Evolutionary conservation across 2,329 filamentous ascomycete species (phyloP).

Genomic region (Fusarium sp.): DNA sequence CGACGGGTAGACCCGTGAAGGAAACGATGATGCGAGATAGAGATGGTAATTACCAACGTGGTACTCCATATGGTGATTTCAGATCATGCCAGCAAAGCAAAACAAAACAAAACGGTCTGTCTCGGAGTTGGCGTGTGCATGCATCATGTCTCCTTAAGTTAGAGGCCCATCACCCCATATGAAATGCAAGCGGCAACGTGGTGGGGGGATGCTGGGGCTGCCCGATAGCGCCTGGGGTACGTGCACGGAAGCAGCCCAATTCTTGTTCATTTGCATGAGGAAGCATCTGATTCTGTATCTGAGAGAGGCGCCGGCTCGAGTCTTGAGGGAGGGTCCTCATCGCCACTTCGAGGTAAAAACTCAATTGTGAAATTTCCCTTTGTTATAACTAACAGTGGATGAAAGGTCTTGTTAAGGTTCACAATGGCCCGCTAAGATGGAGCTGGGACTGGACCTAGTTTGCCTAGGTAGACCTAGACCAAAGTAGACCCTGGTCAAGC

Average conservation of each 20-base stretch:
- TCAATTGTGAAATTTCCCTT: neutral
- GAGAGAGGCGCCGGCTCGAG: neutral
- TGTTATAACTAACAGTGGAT: neutral
- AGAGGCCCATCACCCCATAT: slow-evolving; percentile 30
- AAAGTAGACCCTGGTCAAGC: slow-evolving; percentile 6
- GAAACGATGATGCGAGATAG: neutral
- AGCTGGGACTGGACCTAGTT: neutral
- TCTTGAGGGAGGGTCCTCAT: neutral
- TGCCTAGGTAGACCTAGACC: slow-evolving; percentile 2
- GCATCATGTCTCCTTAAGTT: slow-evolving; percentile 17
- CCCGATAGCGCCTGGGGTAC: slow-evolving; percentile 15
- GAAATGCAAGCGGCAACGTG: slow-evolving; percentile 21
- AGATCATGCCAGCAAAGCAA: slow-evolving; percentile 28
- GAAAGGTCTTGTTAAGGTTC: slow-evolving; percentile 16
- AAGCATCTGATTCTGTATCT: slow-evolving; percentile 7
- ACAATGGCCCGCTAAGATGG: slow-evolving; percentile 13
- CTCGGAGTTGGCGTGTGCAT: slow-evolving; percentile 13
- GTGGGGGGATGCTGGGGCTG: slow-evolving; percentile 29
- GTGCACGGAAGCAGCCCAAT: slow-evolving; percentile 23
- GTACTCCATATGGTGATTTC: slow-evolving; percentile 17
- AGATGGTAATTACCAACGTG: slow-evolving; percentile 3
- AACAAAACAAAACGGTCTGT: slow-evolving; percentile 19
- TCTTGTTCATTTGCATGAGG: slow-evolving; percentile 21
- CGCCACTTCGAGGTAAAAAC: neutral
- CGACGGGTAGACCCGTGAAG: slow-evolving; percentile 2